Percentiles rank a stretch among this genome's conserved stretches.
Evolutionary conservation across 192 early-diverging fungal genomes (phyloP).

Genomic region (Linderina pennispora): DNA sequence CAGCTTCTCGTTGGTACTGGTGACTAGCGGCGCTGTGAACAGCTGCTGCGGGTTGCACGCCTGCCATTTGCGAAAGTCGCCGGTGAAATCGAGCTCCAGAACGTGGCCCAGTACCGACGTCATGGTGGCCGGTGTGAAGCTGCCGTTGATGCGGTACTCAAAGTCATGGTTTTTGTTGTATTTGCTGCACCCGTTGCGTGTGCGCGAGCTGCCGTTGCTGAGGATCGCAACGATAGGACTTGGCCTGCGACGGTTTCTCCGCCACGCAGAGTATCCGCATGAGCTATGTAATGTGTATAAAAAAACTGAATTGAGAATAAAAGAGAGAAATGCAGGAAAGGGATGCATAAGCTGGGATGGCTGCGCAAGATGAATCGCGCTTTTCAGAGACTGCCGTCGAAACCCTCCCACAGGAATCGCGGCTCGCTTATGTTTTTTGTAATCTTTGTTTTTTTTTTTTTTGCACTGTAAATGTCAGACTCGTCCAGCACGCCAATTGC

Average conservation of each 20-base stretch:
- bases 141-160: conserved; percentile 50
- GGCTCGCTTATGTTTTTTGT: neutral
- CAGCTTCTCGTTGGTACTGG: conserved; percentile 35
- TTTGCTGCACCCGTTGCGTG: conserved; percentile 32
- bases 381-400: too few relatives aligned
- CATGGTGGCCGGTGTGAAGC: conserved; percentile 63
- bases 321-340: neutral
- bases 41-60: conserved; percentile 50
- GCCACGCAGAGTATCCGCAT: conserved; percentile 93
- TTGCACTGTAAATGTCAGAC: neutral
- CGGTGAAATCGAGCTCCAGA: conserved; percentile 59
- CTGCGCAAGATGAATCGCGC: conserved; percentile 4
- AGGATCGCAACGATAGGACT: conserved; percentile 74
- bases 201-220: conserved; percentile 43
- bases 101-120: conserved; percentile 83
- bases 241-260: conserved; percentile 89
- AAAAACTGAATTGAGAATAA: conserved; percentile 1
- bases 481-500: too few relatives aligned
- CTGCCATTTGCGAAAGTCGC: conserved; percentile 56
- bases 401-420: too few relatives aligned
- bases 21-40: conserved; percentile 64
- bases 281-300: conserved; percentile 1
- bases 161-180: conserved; percentile 85
- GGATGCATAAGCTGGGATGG: too few relatives aligned
- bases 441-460: neutral